phyloP scores from a whole-genome alignment of 331 rosid genomes.

The Erythrophleum ivorense region DNA sequence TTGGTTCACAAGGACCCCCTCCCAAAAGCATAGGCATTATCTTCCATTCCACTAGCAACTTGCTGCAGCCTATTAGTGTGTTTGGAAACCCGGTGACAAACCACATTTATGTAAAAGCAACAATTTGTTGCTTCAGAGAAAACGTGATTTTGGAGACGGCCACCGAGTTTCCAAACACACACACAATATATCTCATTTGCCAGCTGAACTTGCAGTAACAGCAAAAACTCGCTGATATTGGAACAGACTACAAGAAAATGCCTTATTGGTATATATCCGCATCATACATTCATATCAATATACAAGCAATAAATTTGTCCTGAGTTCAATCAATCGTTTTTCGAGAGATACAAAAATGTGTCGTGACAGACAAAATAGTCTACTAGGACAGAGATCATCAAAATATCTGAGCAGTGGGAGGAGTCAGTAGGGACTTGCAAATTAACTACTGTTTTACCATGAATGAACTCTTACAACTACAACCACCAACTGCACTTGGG shows the following conservation, averaged over 20 bases:
- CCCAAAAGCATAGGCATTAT: neutral
- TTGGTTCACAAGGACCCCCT: neutral
- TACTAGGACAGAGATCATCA: neutral
- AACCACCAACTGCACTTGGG: conserved; percentile 93
- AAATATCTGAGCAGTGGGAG: conserved; percentile 4
- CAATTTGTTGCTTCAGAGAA: too few species aligned
- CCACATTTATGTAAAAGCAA: too few species aligned
- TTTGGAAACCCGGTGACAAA: too few species aligned
- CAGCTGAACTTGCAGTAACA: neutral
- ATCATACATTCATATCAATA: conserved; percentile 31
- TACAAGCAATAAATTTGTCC: conserved; percentile 34
- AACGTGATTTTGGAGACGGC: too few species aligned
- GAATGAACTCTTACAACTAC: conserved; percentile 93
- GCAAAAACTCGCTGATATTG: neutral
- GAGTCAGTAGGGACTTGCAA: conserved; percentile 19
- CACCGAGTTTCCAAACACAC: too few species aligned
- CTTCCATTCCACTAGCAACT: neutral
- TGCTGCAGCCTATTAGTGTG: conserved; percentile 5
- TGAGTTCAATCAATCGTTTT: conserved; percentile 19
- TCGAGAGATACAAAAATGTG: conserved; percentile 30
- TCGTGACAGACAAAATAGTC: conserved; percentile 19
- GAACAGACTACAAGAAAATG: conserved; percentile 29
- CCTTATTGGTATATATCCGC: conserved; percentile 31
- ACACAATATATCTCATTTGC: neutral
- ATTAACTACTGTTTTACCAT: conserved; percentile 74